These are phyloP conservation scores for Podospora anserina DNA, from an alignment of 495 filamentous ascomycete genomes.

Conservation along the genomic window DNA sequence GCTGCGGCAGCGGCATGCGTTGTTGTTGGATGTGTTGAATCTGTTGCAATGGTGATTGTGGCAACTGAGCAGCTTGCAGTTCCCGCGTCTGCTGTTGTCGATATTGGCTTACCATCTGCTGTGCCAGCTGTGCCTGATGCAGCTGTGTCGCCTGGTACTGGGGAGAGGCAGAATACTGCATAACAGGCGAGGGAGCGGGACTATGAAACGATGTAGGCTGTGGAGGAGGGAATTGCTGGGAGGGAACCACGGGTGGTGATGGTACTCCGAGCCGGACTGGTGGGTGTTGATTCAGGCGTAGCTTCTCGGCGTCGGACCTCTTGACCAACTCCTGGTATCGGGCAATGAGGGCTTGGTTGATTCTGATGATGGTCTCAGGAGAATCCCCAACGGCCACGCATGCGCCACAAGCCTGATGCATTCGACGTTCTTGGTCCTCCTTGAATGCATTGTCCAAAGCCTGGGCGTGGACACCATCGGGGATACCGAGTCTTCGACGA, in stretches of 20 bases:
- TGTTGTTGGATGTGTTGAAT: constrained; percentile 7
- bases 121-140: neutral
- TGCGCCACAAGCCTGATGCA: too few species aligned
- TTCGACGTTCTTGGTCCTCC: constrained; percentile 29
- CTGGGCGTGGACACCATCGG: constrained; percentile 25
- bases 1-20: neutral
- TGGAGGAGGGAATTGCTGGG: neutral
- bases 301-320: neutral
- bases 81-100: constrained; percentile 13
- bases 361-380: neutral
- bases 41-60: neutral
- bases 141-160: neutral
- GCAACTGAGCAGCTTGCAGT: neutral
- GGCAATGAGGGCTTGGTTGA: neutral
- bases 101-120: neutral
- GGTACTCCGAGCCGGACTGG: neutral
- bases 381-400: neutral
- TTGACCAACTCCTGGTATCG: neutral
- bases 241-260: neutral
- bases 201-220: neutral
- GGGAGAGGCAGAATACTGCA: neutral
- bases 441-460: constrained; percentile 40
- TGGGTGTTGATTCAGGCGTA: neutral
- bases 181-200: neutral
- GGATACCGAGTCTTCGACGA: constrained; percentile 37